Evolutionary conservation across 192 early-diverging fungal genomes (phyloP), one percentile per base, ranked within the genome.

Genomic region (Neocallimastix lanati): DNA sequence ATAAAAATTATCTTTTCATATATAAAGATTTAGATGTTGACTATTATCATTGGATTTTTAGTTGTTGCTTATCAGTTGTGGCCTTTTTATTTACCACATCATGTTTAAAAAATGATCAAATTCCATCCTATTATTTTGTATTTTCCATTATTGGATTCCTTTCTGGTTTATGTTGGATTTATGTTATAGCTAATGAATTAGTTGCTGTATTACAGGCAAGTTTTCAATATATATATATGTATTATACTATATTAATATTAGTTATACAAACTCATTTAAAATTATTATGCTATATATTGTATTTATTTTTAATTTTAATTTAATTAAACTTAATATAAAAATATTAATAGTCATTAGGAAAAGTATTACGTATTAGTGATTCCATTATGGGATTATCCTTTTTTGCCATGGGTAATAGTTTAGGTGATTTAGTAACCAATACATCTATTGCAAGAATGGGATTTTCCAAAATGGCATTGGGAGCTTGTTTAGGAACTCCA

Each of bases 391-490:
- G 29, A 9, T 6, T 28, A 33, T 25, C 5, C 29, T 33, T 78
- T 76, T 35, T 13, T 67, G 77, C 12, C 14, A 40, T 28, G 13
- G 92, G 93, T 25, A 93, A 94, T 82, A 93, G 92, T 80, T 83
- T 95, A 28, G 93, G 93, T 78, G 96, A 98, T 80, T 87, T 98
- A 79, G 92, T 97, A 28, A 96, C 97, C 15, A 96, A 98, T 82
- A 85, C 95, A 29, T 93, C 92, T 29, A 93, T 98, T 78, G 95
- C 97, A 5, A 88, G 87, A 79, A 92, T 94, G 92, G 96, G 96
- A 3, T 96, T 88, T 81, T 94, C 96, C n/a, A 88, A 92, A 79
- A 98, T 98, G 96, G 97, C 96, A 2, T 89, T 98, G 50, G 93
- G 93, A 28, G 97, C 97, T 0, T 97, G 96, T 78, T 97, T 94